These are phyloP conservation scores for Sclerotinia trifoliorum DNA, from an alignment of 2,329 filamentous ascomycete genomes.

Conservation along the genomic window DNA sequence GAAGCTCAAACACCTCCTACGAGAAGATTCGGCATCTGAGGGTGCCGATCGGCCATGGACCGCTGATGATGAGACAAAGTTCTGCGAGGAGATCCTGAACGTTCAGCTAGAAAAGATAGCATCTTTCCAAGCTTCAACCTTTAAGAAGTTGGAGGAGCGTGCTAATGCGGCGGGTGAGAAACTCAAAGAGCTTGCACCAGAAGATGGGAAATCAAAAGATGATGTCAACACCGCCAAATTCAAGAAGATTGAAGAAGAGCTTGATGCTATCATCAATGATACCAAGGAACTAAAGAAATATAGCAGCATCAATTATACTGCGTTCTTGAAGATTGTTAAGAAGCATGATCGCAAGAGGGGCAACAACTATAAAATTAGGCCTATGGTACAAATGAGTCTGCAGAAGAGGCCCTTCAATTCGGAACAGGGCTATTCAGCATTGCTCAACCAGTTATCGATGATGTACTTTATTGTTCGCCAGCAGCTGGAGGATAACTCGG, in stretches of 20 bases:
- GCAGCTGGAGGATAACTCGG: constrained; percentile 62
- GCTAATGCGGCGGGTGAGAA: constrained; percentile 61
- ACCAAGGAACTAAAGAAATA: constrained; percentile 93
- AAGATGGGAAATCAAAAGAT: constrained; percentile 53
- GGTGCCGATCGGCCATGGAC: constrained; percentile 73
- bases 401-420: constrained; percentile 92
- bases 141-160: constrained; percentile 55
- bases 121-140: constrained; percentile 79
- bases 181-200: constrained; percentile 74
- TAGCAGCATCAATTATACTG: constrained; percentile 94
- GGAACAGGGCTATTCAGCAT: constrained; percentile 80
- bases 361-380: constrained; percentile 80
- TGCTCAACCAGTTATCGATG: constrained; percentile 86
- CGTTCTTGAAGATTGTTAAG: constrained; percentile 97
- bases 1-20: constrained; percentile 85
- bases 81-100: constrained; percentile 94
- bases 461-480: constrained; percentile 96
- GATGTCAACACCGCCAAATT: constrained; percentile 55
- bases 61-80: constrained; percentile 86
- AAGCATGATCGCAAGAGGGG: constrained; percentile 97
- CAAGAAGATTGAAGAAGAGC: constrained; percentile 71
- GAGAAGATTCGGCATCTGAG: constrained; percentile 59
- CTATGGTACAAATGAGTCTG: constrained; percentile 86
- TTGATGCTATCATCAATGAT: constrained; percentile 86
- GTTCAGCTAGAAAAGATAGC: constrained; percentile 94